phyloP scores from a whole-genome alignment of 371 early-diverging fungal genomes.

The Rhizopus sp. region DNA sequence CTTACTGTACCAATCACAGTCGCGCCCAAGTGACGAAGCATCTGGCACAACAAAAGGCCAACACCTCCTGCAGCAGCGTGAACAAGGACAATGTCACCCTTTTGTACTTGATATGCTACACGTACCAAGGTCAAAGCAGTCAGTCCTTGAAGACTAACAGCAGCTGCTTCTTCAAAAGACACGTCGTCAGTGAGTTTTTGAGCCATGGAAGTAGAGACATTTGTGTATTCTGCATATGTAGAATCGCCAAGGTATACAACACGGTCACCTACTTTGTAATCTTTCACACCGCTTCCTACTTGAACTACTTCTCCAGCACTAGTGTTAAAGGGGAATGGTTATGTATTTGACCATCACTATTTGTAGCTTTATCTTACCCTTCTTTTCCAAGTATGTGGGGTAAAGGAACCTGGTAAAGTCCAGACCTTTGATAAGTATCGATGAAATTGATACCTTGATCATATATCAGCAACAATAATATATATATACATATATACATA shows the following conservation, averaged over 20 bases:
- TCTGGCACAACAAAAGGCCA: constrained; percentile 76
- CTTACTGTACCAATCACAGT: constrained; percentile 90
- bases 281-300: constrained; percentile 68
- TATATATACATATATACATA: too few relatives aligned
- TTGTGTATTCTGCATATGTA: constrained; percentile 83
- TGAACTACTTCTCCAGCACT: constrained; percentile 80
- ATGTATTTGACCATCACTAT: background rate
- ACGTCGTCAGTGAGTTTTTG: constrained; percentile 62
- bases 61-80: constrained; percentile 95
- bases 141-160: constrained; percentile 71
- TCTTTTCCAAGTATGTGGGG: constrained; percentile 84
- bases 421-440: constrained; percentile 91
- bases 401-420: constrained; percentile 73
- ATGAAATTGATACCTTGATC: constrained; percentile 82
- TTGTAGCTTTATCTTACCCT: constrained; percentile 38
- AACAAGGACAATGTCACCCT: constrained; percentile 77
- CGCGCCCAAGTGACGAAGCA: constrained; percentile 80
- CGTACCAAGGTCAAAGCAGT: constrained; percentile 83
- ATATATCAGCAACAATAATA: background rate
- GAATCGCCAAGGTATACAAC: constrained; percentile 74
- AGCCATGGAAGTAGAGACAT: constrained; percentile 41
- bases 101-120: constrained; percentile 73
- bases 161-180: constrained; percentile 66
- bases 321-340: background rate
- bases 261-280: constrained; percentile 78